Base-by-base conservation (phyloP, 139 green algal species). In the Monoraphidium neglectum region DNA sequence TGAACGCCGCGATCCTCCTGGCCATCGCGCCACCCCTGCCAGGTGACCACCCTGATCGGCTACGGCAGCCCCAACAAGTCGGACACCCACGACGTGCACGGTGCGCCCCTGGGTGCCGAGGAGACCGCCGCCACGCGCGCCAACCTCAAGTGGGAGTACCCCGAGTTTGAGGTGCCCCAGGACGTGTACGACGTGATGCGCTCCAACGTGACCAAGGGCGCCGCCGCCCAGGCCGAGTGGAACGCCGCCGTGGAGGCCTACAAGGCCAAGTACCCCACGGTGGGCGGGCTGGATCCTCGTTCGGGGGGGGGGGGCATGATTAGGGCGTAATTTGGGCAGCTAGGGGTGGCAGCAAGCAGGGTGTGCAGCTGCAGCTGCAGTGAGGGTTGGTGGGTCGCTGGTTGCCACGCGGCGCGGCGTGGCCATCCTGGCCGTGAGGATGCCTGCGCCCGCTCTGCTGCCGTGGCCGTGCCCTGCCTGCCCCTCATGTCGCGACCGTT, bases 41-140 rank as follows among this genome's bases (percentile, higher is more conserved):
- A 86, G 80, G 84, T 95, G 49, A 94, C 92, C 81, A 99, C 96
- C 74, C 92, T 98, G 77, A 99, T 99, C 80, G 96, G 96, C 71
- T 99, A 97, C 80, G 96, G 96, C 74, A 99, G 96, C 4, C 96
- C 96, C 80, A 99, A 99, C 92, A 99, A 99, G 94, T 93, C 95
- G 51, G 90, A 98, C 93, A 91, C 91, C 6, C 94, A 99, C 80
- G 95, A 96, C 75, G 96, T 98, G 63, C 96, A 99, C 87, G 96
- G 96, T 74, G 94, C 96, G 21, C 90, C 96, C 61, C 94, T 99
- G 72, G 96, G 96, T 71, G 82, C 85, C 46, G 92, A 97, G 56
- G 96, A 99, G 94, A 98, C 96, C 5, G 82, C 82, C 18, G 92
- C 92, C 72, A 99, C 96, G 51, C 90, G 96, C 71, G 89, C 97